Evolutionary conservation across 768 basidiomycete species (phyloP), one percentile per base, ranked within the genome.

Genomic region (Sporobolomyces roseus): DNA sequence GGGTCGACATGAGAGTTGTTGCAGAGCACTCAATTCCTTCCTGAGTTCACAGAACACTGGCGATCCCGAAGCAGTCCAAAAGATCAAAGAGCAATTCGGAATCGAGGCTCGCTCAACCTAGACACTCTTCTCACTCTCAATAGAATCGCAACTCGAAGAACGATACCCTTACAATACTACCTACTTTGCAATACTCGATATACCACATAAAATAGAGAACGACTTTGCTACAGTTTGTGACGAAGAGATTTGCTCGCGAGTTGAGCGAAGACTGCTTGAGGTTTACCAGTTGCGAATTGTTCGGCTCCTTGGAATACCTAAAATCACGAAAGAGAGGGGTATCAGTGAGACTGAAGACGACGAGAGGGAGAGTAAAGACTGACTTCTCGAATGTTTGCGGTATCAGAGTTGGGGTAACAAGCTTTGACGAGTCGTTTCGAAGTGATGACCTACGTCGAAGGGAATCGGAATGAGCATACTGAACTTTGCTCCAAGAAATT

Each of bases 281-380:
- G 88, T 46, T 85, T 78, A 1, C 86, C 87, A 62, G 83, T 86
- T 7, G 82, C 83, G 74, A 88, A 83, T 56, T 84, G 81, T 53
- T 83, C 84, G 4, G 86, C 87, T 12, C 63, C 71, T 16, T 67
- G 63, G 10, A 72, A 68, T 9, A 72, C 43, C 35, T 67, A 52
- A 7, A 21, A 23, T 12, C 25, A 35, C 25, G 38, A 33, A 30
- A 36, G 12, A 27, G 58, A 14, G 16, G 12, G 30, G 19, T 9
- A 23, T 36, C 33, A 23, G 8, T 5, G 30, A 12, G 9, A 1
- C 27, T 9, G 33, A 50, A 35, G 13, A 50, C 32, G 46, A 35
- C 10, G 25, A 14, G 36, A 30, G n/a, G 46, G 17, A 41, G 38
- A 41, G 17, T 9, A 41, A 41, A 41, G 38, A 41, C 38, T 41